Conservation (phyloP, 345 rosid species). For the Bruguiera parviflora region DNA sequence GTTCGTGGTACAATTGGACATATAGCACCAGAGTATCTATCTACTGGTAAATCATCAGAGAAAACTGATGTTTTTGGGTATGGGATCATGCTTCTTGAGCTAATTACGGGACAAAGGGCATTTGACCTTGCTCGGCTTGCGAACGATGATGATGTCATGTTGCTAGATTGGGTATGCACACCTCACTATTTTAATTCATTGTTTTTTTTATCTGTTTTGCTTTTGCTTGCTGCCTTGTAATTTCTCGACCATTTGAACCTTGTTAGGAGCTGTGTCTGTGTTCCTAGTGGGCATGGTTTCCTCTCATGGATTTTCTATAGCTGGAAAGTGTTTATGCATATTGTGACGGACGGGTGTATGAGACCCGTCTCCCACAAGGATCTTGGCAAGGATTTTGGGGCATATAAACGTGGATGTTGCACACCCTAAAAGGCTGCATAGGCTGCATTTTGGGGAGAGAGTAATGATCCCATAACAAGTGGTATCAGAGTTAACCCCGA, state of each 20-base stretch:
- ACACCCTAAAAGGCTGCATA: too few relatives aligned
- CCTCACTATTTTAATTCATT: background rate
- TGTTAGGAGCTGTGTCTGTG: too few relatives aligned
- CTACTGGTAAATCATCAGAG: slow-evolving; percentile 31
- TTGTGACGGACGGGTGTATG: too few relatives aligned
- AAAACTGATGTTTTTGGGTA: slow-evolving; percentile 34
- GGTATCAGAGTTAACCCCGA: too few relatives aligned
- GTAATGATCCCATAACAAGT: too few relatives aligned
- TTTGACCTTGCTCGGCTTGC: slow-evolving; percentile 34
- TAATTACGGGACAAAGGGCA: slow-evolving; percentile 32
- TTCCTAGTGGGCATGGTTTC: too few relatives aligned
- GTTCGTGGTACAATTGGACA: slow-evolving; percentile 33
- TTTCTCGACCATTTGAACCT: background rate
- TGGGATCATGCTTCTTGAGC: slow-evolving; percentile 34
- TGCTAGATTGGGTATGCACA: slow-evolving; percentile 28
- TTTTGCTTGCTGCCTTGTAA: background rate
- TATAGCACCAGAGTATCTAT: slow-evolving; percentile 33
- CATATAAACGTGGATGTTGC: too few relatives aligned
- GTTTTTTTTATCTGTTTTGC: background rate
- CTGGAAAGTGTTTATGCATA: too few relatives aligned
- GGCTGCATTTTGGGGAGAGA: too few relatives aligned
- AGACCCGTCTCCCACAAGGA: too few relatives aligned
- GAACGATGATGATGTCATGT: slow-evolving; percentile 33
- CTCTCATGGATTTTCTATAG: too few relatives aligned
- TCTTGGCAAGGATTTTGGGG: too few relatives aligned